Conservation (phyloP, 2,329 filamentous ascomycete genomes). For the Xylaria sp. region DNA sequence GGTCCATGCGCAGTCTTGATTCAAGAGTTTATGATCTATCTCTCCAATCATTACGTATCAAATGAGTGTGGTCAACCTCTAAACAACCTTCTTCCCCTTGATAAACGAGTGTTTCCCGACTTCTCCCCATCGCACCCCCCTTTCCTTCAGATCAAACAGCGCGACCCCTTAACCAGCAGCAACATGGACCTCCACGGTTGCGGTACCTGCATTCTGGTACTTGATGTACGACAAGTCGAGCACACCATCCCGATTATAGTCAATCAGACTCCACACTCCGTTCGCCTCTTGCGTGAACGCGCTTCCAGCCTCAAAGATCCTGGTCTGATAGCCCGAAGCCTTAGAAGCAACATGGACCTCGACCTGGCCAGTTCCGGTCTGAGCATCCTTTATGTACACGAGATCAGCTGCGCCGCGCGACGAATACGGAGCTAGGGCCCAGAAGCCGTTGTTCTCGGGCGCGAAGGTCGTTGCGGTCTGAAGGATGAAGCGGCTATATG, state of each 20-base stretch:
- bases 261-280: conserved; percentile 22
- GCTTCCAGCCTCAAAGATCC: conserved; percentile 20
- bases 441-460: conserved; percentile 22
- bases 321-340: conserved; percentile 13
- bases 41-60: neutral
- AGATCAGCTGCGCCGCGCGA: conserved; percentile 14
- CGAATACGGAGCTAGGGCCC: conserved; percentile 25
- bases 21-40: neutral
- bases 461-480: conserved; percentile 17
- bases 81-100: neutral
- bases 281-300: conserved; percentile 23
- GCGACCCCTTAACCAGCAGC: conserved; percentile 22
- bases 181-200: conserved; percentile 24
- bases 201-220: conserved; percentile 17
- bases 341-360: conserved; percentile 24
- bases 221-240: conserved; percentile 29
- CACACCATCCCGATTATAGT: conserved; percentile 8
- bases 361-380: neutral
- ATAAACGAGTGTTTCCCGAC: neutral
- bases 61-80: neutral
- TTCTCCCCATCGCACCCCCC: neutral
- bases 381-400: conserved; percentile 27
- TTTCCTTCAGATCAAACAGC: neutral
- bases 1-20: neutral
- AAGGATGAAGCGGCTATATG: conserved; percentile 16